These are phyloP conservation scores for Aspergillus egyptiacus DNA, from an alignment of 495 filamentous ascomycete species.

Conservation along the genomic window DNA sequence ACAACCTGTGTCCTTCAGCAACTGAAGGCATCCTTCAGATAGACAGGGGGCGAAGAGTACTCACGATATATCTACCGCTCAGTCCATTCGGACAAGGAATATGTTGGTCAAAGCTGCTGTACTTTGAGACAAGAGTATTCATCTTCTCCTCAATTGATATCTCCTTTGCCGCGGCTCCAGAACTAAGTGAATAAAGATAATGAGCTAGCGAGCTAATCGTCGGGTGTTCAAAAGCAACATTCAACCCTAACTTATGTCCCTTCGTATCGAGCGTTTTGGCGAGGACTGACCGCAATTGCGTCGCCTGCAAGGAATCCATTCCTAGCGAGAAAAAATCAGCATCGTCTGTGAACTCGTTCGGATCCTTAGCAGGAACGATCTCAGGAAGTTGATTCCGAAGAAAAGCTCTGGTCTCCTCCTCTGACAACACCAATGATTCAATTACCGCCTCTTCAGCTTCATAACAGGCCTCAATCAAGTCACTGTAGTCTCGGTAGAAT, in stretches of 20 bases:
- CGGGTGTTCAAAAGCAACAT: constrained; percentile 45
- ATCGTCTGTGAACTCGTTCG: constrained; percentile 18
- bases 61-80: constrained; percentile 21
- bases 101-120: constrained; percentile 34
- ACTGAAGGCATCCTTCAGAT: background rate
- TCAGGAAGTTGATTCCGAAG: constrained; percentile 19
- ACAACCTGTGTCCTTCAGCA: constrained; percentile 13
- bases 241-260: constrained; percentile 32
- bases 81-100: constrained; percentile 15
- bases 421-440: constrained; percentile 17
- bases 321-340: constrained; percentile 50
- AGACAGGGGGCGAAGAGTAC: background rate
- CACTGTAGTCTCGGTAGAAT: constrained; percentile 45
- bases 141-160: constrained; percentile 29
- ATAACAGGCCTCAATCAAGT: constrained; percentile 46
- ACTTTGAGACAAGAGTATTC: constrained; percentile 35
- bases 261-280: constrained; percentile 26
- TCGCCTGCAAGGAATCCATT: constrained; percentile 50
- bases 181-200: constrained; percentile 22
- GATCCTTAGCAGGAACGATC: constrained; percentile 6
- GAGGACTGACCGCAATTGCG: constrained; percentile 40
- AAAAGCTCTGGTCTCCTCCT: constrained; percentile 22
- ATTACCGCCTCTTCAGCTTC: constrained; percentile 22
- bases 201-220: constrained; percentile 32
- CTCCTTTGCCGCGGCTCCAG: constrained; percentile 18